Conservation (phyloP, 108 stramenopile genomes). For the Mediolabrus comicus region DNA sequence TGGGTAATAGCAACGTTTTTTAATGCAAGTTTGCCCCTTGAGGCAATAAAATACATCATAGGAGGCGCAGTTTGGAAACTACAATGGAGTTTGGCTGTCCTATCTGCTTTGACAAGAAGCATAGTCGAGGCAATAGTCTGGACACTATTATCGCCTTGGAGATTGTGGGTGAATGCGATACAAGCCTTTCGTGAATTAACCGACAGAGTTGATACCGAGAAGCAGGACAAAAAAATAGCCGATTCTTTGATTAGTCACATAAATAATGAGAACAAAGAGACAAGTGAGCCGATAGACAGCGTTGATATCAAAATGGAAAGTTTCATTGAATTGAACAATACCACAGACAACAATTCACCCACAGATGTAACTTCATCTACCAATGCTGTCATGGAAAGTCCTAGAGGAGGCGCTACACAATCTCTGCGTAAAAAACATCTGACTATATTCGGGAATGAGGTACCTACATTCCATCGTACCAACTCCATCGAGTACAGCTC, state of each 20-base stretch:
- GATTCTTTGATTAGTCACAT: neutral
- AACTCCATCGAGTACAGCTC: constrained; percentile 46
- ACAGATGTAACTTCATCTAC: constrained; percentile 8
- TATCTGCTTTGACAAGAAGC: constrained; percentile 25
- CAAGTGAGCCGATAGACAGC: constrained; percentile 5
- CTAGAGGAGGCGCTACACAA: constrained; percentile 27
- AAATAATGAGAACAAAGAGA: neutral
- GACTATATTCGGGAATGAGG: constrained; percentile 30
- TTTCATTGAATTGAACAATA: constrained; percentile 17
- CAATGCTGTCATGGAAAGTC: constrained; percentile 29
- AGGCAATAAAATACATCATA: constrained; percentile 59
- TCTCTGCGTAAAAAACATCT: constrained; percentile 14
- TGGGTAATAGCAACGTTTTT: constrained; percentile 50
- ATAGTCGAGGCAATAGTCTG: constrained; percentile 11
- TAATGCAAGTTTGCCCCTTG: constrained; percentile 62
- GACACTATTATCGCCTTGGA: constrained; percentile 22
- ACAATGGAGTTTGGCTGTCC: constrained; percentile 21
- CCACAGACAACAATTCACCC: neutral
- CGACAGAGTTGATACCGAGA: neutral
- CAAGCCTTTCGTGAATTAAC: neutral
- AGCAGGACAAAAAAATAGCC: neutral
- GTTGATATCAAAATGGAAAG: neutral
- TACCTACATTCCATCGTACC: constrained; percentile 41
- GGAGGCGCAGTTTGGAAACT: constrained; percentile 33
- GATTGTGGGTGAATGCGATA: constrained; percentile 7